A percentile compares a stretch with the other conserved stretches of the same genome.
phyloP scores from a whole-genome alignment of 73 alveolate species.

The Tetrahymena thermophila region DNA sequence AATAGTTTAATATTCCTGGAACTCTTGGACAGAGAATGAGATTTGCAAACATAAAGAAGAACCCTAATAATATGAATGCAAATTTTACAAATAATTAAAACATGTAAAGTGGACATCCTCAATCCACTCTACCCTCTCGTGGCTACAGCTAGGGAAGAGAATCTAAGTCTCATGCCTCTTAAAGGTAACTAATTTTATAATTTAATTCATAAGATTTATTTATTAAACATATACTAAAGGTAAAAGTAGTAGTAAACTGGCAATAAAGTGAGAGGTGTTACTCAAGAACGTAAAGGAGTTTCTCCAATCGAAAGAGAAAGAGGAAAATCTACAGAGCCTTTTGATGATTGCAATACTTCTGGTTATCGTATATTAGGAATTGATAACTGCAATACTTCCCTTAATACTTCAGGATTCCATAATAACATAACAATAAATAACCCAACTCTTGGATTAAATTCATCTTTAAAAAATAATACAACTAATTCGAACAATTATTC shows the following conservation, averaged over 20 bases:
- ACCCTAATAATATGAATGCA: neutral
- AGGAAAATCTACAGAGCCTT: neutral
- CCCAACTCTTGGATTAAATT: neutral
- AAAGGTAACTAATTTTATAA: neutral
- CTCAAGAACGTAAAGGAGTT: neutral
- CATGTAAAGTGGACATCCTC: neutral
- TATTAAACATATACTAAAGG: neutral
- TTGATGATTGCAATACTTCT: neutral
- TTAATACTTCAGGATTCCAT: neutral
- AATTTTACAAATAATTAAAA: neutral
- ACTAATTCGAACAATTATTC: neutral
- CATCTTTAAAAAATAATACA: neutral
- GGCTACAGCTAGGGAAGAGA: neutral
- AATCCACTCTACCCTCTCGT: neutral
- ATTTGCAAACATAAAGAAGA: neutral
- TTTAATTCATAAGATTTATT: neutral
- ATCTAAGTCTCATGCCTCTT: neutral
- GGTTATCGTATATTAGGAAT: neutral
- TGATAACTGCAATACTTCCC: neutral
- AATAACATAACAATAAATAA: neutral
- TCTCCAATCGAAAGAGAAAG: neutral
- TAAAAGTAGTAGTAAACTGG: neutral
- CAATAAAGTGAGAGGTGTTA: neutral
- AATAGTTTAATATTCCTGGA: neutral
- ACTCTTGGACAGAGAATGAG: neutral